Evolutionary conservation across 1,139 yeast species (phyloP).

Genomic region (Magnusiomyces ingens): DNA sequence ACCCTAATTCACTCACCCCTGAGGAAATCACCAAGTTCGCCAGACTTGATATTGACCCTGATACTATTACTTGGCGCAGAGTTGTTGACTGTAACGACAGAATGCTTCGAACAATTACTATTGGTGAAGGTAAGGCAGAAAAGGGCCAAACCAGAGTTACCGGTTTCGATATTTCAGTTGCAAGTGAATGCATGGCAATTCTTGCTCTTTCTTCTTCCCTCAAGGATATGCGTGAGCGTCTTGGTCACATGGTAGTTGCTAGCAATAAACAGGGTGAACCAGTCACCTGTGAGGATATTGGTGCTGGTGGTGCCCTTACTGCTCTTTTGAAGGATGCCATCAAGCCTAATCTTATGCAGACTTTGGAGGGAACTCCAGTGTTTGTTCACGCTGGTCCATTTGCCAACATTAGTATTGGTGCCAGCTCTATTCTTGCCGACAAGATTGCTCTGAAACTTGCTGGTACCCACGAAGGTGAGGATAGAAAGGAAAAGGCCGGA

Average conservation of each 20-base stretch:
- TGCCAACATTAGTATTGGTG: conserved; percentile 96
- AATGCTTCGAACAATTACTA: conserved; percentile 80
- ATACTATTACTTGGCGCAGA: conserved; percentile 91
- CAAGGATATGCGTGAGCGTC: conserved; percentile 80
- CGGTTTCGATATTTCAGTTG: conserved; percentile 95
- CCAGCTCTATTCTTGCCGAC: conserved; percentile 84
- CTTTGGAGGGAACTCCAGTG: conserved; percentile 96
- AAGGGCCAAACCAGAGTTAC: conserved; percentile 82
- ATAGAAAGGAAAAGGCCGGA: conserved; percentile 62
- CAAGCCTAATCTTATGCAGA: conserved; percentile 96
- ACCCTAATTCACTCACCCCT: conserved; percentile 75
- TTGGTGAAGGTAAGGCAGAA: conserved; percentile 93
- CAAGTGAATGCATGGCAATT: conserved; percentile 97
- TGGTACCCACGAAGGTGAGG: conserved; percentile 54
- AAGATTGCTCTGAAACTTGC: conserved; percentile 90
- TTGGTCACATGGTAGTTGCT: conserved; percentile 89
- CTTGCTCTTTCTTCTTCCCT: conserved; percentile 83
- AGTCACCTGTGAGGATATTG: conserved; percentile 91
- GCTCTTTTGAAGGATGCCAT: conserved; percentile 95
- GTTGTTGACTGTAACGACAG: conserved; percentile 96
- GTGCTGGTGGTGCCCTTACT: conserved; percentile 95
- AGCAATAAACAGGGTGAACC: conserved; percentile 79
- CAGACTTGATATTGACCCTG: conserved; percentile 88
- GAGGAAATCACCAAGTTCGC: conserved; percentile 76
- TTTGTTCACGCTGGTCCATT: conserved; percentile 98